Evolutionary conservation across 495 filamentous ascomycete genomes (phyloP).

Genomic region (Pyrenopolyporus hunteri): DNA sequence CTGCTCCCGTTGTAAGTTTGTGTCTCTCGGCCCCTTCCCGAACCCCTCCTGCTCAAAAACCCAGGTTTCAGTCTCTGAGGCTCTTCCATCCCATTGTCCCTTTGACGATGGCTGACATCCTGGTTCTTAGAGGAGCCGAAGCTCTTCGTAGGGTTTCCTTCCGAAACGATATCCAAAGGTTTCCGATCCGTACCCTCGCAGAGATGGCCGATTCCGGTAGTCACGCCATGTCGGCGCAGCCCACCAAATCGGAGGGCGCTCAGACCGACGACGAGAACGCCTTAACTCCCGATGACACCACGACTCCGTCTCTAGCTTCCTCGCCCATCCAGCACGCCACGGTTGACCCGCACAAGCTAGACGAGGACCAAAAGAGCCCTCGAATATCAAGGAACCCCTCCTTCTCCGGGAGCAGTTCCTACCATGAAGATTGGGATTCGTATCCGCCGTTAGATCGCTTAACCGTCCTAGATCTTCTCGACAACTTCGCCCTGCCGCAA

Average conservation of each 20-base stretch:
- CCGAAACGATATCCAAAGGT: conserved; percentile 43
- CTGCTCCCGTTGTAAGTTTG: conserved; percentile 22
- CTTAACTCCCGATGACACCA: conserved; percentile 50
- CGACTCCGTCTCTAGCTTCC: conserved; percentile 46
- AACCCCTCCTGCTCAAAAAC: conserved; percentile 3
- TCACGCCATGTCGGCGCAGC: conserved; percentile 37
- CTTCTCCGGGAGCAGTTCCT: conserved; percentile 77
- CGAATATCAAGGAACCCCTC: conserved; percentile 72
- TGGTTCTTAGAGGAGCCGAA: conserved; percentile 48
- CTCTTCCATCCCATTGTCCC: neutral
- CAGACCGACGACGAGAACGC: conserved; percentile 53
- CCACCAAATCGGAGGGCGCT: conserved; percentile 48
- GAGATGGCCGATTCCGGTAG: conserved; percentile 56
- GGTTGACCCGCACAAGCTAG: conserved; percentile 51
- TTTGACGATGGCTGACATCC: conserved; percentile 46
- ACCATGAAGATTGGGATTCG: conserved; percentile 87
- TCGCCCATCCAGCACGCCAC: conserved; percentile 49
- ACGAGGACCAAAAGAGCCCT: conserved; percentile 56
- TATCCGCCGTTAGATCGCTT: conserved; percentile 88
- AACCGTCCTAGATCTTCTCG: conserved; percentile 89
- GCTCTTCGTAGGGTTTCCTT: conserved; percentile 49
- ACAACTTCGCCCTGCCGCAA: conserved; percentile 88
- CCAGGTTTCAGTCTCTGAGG: neutral
- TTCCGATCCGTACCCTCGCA: conserved; percentile 46
- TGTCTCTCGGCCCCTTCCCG: conserved; percentile 21